Conservation (phyloP, 2,329 filamentous ascomycete genomes). For the Chaetomium strumarium region DNA sequence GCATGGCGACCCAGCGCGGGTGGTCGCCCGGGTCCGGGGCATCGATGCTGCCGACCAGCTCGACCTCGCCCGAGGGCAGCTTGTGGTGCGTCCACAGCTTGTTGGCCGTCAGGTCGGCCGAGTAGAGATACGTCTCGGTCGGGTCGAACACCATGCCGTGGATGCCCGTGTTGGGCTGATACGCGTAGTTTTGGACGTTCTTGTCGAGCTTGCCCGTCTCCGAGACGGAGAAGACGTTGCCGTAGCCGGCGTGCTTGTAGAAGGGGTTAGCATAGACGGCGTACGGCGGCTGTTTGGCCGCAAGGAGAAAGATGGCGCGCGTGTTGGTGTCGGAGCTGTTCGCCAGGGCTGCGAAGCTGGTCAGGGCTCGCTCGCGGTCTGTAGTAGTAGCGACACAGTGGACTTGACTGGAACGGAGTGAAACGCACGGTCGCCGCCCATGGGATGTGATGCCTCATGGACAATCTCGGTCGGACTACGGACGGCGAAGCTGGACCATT, state of each 20-base stretch:
- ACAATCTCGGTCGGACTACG: slow-evolving; percentile 69
- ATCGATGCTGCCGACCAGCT: slow-evolving; percentile 65
- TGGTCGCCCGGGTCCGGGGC: slow-evolving; percentile 69
- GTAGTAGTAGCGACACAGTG: background rate
- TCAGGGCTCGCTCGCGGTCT: background rate
- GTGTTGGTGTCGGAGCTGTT: slow-evolving; percentile 69
- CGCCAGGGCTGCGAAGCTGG: slow-evolving; percentile 51
- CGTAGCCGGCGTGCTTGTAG: slow-evolving; percentile 76
- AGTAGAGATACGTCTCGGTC: slow-evolving; percentile 69
- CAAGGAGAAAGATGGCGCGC: slow-evolving; percentile 81
- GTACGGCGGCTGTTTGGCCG: slow-evolving; percentile 70
- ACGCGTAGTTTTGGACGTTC: slow-evolving; percentile 68
- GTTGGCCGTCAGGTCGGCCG: slow-evolving; percentile 70
- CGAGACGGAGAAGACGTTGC: slow-evolving; percentile 67
- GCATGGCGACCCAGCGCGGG: slow-evolving; percentile 82
- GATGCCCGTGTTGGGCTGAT: slow-evolving; percentile 64
- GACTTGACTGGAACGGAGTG: background rate
- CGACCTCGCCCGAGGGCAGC: slow-evolving; percentile 53
- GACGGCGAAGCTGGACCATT: slow-evolving; percentile 79
- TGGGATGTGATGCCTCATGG: slow-evolving; percentile 67
- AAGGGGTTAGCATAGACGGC: slow-evolving; percentile 87
- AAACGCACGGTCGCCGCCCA: slow-evolving; percentile 66
- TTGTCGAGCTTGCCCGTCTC: slow-evolving; percentile 50
- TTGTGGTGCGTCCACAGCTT: slow-evolving; percentile 83
- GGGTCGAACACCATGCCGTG: slow-evolving; percentile 80